Percentiles rank a stretch among this genome's conserved stretches.
Evolutionary conservation across 2,329 filamentous ascomycete genomes (phyloP).

Genomic region (Penicillium sp.): DNA sequence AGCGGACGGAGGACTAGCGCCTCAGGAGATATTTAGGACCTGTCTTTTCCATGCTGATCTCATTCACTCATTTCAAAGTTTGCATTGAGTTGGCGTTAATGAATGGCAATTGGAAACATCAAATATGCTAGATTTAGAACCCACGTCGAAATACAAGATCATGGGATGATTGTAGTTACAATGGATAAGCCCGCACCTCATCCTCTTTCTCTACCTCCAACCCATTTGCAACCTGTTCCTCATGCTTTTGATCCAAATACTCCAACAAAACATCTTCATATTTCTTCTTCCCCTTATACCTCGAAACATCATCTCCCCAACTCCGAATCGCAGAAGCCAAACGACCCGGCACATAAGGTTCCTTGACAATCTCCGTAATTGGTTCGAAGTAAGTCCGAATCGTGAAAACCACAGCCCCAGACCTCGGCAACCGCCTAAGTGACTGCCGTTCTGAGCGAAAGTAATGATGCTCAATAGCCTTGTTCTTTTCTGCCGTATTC

Average conservation of each 20-base stretch:
- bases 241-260: conserved; percentile 74
- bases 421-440: conserved; percentile 64
- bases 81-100: conserved; percentile 7
- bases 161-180: conserved; percentile 28
- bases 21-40: conserved; percentile 1
- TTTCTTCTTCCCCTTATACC: conserved; percentile 77
- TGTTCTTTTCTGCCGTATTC: conserved; percentile 76
- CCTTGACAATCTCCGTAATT: conserved; percentile 67
- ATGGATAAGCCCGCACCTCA: conserved; percentile 66
- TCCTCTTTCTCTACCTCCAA: conserved; percentile 66
- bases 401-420: conserved; percentile 69
- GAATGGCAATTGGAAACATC: not conserved
- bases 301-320: conserved; percentile 77
- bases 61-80: not conserved
- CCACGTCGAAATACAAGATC: not conserved
- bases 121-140: not conserved
- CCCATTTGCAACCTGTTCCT: conserved; percentile 71
- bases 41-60: not conserved
- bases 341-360: conserved; percentile 77
- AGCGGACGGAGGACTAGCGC: conserved; percentile 22
- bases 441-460: conserved; percentile 79
- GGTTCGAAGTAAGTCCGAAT: conserved; percentile 81
- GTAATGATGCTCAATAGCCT: conserved; percentile 71
- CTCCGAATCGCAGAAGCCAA: conserved; percentile 78
- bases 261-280: conserved; percentile 75